Conservation (phyloP, 495 filamentous ascomycete genomes). For the Trichoderma reesei region DNA sequence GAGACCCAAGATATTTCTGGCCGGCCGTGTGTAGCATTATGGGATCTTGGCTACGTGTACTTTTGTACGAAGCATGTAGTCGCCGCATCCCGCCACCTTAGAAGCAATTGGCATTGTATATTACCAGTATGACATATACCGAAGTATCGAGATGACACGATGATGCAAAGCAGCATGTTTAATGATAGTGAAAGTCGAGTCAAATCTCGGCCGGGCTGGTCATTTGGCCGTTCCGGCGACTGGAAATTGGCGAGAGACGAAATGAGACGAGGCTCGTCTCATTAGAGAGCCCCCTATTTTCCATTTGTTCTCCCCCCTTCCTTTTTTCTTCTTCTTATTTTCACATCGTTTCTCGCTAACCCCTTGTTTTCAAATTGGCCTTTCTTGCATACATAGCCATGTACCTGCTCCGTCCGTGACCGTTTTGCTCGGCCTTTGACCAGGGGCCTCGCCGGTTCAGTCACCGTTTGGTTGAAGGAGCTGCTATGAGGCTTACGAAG, state of each 20-base stretch:
- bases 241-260: background rate
- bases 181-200: background rate
- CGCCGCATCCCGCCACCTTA: no score
- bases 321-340: background rate
- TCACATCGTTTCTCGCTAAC: background rate
- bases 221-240: background rate
- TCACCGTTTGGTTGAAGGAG: background rate
- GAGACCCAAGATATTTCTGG: background rate
- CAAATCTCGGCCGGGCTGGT: background rate
- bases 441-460: background rate
- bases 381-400: background rate
- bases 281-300: conserved; percentile 3
- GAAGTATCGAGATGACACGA: conserved; percentile 5
- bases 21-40: background rate
- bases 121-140: background rate
- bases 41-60: background rate
- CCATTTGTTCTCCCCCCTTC: no score
- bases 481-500: background rate
- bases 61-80: background rate
- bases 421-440: background rate
- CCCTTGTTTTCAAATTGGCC: background rate
- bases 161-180: background rate
- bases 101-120: conserved; percentile 3
- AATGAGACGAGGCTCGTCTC: background rate
- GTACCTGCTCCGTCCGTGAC: background rate